Base-by-base conservation (phyloP, 2,329 filamentous ascomycete genomes). In the Sodiomyces alkalinus region DNA sequence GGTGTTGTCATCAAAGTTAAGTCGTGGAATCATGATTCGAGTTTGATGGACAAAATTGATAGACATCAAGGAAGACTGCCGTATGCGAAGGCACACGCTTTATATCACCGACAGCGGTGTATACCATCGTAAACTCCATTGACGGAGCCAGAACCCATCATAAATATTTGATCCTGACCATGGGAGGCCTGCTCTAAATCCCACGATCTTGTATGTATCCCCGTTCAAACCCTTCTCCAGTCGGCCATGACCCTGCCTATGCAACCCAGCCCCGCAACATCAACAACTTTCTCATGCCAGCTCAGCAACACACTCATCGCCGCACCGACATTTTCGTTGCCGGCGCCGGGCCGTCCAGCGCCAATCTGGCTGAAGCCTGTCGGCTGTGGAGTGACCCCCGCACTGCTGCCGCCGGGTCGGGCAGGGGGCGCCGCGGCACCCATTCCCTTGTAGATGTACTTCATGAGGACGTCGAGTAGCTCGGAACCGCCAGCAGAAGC, bases 251-350 rank as follows among this genome's bases (percentile, higher is more conserved):
- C 83, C 44, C 90, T 73, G 37, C 85, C 81, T 55, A 98, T 90
- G 52, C 80, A 83, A 24, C 90, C 90, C 41, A 85, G 64, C 15
- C 90, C 90, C 20, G 85, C 82, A 46, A 94, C 75, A 46, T 98
- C 90, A 4, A 96, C 83, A 37, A 94, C 70, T 68, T 94, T 98
- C 64, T 98, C 90, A 51, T 98, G 90, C 90, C 90, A 98, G 56
- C 85, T 94, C 41, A 98, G 62, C 49, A 98, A 54, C 28, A 98
- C 90, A 49, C 90, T 96, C 90, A 96, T 96, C 30, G 78, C 80
- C 32, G 85, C 77, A 19, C 82, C 80, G 36, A 82, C 76, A 26
- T 81, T 79, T 47, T 77, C 72, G 47, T 61, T 68, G 20, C 59
- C 48, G 7, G 45, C 58, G 16, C 60, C 62, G 6, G 69, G 63